Base-by-base conservation (phyloP, 2,329 filamentous ascomycete genomes). In the Colletotrichum siamense region DNA sequence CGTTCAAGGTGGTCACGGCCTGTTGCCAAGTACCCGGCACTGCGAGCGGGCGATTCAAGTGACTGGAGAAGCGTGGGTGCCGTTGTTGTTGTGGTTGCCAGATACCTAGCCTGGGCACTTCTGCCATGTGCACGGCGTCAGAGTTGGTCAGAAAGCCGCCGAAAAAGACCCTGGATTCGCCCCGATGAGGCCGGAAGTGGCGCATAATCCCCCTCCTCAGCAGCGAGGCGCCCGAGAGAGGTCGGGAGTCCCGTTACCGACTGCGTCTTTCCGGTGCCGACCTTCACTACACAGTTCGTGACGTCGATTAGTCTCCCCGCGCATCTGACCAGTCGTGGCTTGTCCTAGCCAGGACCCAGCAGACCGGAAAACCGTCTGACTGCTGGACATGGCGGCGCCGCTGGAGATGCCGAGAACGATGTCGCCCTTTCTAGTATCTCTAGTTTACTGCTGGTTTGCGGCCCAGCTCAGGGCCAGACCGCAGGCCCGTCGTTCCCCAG, bases 131-230 rank as follows among this genome's bases (percentile, higher is more conserved):
- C 70, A 75, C 57, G 71, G 65, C 75, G 71, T 75, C 32, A 66
- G 71, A 28, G 44, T 63, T 69, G 55, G 36, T 34, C 61, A 75
- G 34, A 66, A 66, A 77, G 34, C 71, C 71, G 75, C 75, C 71
- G 66, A 77, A 39, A 73, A 44, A 36, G 64, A 74, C 71, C 70
- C 74, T 74, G 32, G 70, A 74, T 74, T 76, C 69, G 73, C 73
- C 28, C 71, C 59, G 65, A 74, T 70, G 24, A 34, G 61, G 71
- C 65, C 71, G 74, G 74, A 49, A 68, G 65, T 70, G 74, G 71
- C 74, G 74, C 39, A 49, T 44, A 44, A n/a, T 24, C 49, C 34
- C 24, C 36, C 44, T 63, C 36, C n/a, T 30, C 13, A 57, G 39
- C 8, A 49, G 55, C 30, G 34, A 64, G 34, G 36, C 68, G 34